phyloP scores from a whole-genome alignment of 2,329 filamentous ascomycete species.

The Trichophyton mentagrophytes region DNA sequence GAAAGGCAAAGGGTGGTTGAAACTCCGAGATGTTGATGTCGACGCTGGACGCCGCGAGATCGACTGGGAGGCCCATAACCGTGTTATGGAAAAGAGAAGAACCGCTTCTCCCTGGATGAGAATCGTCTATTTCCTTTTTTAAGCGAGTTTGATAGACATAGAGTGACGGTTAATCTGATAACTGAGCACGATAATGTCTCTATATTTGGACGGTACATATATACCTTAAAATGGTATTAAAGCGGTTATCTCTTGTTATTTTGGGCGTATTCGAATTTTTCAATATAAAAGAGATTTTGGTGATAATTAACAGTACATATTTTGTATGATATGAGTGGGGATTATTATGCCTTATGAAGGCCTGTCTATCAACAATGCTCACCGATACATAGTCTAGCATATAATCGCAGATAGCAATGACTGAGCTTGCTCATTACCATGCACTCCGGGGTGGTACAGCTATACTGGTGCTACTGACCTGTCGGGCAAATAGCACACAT shows the following conservation, averaged over 20 bases:
- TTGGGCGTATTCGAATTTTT: too few relatives aligned
- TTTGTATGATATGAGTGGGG: not conserved
- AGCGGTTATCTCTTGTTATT: not conserved
- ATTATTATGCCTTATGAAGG: not conserved
- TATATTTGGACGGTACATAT: not conserved
- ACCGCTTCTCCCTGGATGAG: slow-evolving; percentile 9
- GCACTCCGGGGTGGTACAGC: too few relatives aligned
- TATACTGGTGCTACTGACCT: too few relatives aligned
- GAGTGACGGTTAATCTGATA: not conserved
- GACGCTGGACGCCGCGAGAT: slow-evolving; percentile 52
- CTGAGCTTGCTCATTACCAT: not conserved
- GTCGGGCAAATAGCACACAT: not conserved
- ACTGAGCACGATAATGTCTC: not conserved
- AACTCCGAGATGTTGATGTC: slow-evolving; percentile 49
- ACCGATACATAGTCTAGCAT: too few relatives aligned
- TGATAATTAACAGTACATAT: too few relatives aligned
- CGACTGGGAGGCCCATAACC: slow-evolving; percentile 53
- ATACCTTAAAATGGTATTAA: too few relatives aligned
- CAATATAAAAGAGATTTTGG: too few relatives aligned
- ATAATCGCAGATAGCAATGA: not conserved
- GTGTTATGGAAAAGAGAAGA: slow-evolving; percentile 13
- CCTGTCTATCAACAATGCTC: not conserved
- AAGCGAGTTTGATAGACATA: not conserved
- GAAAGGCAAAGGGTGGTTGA: slow-evolving; percentile 52
- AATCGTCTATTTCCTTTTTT: slow-evolving; percentile 11